These are phyloP conservation scores for Blastobotrys parvus DNA, from an alignment of 805 yeast species.

Conservation along the genomic window DNA sequence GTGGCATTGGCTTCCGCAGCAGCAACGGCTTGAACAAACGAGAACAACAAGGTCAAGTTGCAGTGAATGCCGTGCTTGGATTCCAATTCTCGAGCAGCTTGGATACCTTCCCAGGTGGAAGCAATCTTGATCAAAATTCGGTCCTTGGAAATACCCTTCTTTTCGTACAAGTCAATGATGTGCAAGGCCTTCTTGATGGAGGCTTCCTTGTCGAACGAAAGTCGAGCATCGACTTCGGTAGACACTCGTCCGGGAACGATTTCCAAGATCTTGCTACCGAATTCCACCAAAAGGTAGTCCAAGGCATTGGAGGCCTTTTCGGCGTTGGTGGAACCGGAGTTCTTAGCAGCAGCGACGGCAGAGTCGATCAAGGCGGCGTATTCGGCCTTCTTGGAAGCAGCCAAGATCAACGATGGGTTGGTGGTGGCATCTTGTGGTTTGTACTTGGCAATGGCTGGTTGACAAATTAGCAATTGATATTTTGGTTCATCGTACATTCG, in stretches of 20 bases:
- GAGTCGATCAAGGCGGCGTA: slow-evolving; percentile 84
- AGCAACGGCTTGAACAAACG: slow-evolving; percentile 96
- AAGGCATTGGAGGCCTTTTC: slow-evolving; percentile 75
- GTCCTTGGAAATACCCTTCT: slow-evolving; percentile 78
- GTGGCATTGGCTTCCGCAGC: slow-evolving; percentile 97
- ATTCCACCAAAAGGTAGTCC: slow-evolving; percentile 89
- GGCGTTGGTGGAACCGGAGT: slow-evolving; percentile 31
- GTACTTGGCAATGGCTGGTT: slow-evolving; percentile 92
- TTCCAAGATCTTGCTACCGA: slow-evolving; percentile 85
- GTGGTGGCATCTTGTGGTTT: slow-evolving; percentile 99
- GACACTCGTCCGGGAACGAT: slow-evolving; percentile 99
- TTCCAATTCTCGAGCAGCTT: slow-evolving; percentile 95
- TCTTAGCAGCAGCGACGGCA: slow-evolving; percentile 81
- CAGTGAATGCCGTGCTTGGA: slow-evolving; percentile 83
- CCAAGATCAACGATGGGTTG: slow-evolving; percentile 94
- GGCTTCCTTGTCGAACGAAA: slow-evolving; percentile 91
- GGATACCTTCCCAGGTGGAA: slow-evolving; percentile 98
- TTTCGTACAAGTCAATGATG: slow-evolving; percentile 79
- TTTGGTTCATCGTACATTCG: too few species aligned
- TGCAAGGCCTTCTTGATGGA: slow-evolving; percentile 90
- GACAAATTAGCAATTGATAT: too few species aligned
- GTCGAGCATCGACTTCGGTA: slow-evolving; percentile 98
- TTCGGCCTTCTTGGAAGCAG: slow-evolving; percentile 86
- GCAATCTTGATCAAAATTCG: slow-evolving; percentile 94
- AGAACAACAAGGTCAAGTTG: slow-evolving; percentile 91